Evolutionary conservation across 1,284 basidiomycete genomes (phyloP).

Genomic region (Pyrrhoderma noxium): DNA sequence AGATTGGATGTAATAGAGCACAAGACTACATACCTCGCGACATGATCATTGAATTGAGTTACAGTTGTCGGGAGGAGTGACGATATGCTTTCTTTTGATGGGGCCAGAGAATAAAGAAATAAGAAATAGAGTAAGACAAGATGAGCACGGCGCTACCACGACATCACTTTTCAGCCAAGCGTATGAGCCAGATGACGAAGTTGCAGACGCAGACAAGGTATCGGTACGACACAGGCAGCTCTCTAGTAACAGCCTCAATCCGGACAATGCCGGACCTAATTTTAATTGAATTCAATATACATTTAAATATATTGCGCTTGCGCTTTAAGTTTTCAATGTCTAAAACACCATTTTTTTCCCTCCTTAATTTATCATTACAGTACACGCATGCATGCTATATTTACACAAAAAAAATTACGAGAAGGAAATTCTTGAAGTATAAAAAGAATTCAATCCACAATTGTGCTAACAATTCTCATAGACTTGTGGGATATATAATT

Average conservation of each 20-base stretch:
- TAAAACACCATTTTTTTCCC: too few relatives aligned
- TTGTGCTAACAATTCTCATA: background rate
- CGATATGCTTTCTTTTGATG: too few relatives aligned
- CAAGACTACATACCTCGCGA: constrained; percentile 15
- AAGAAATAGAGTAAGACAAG: too few relatives aligned
- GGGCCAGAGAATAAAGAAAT: too few relatives aligned
- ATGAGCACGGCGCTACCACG: too few relatives aligned
- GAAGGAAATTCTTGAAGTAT: background rate
- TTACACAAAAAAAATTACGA: background rate
- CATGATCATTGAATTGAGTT: constrained; percentile 4
- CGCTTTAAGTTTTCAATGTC: too few relatives aligned
- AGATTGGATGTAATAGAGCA: background rate
- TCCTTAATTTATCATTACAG: background rate
- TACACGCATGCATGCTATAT: background rate
- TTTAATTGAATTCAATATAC: too few relatives aligned
- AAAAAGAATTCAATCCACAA: constrained; percentile 1
- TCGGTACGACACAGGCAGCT: background rate
- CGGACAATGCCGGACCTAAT: constrained; percentile 1
- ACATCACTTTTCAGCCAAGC: too few relatives aligned
- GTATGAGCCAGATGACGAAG: constrained; percentile 1
- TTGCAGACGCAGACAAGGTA: constrained; percentile 3
- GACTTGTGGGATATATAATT: constrained; percentile 33
- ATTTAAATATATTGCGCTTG: too few relatives aligned
- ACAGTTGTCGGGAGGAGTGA: background rate
- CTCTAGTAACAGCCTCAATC: background rate